Percentiles rank a stretch among this genome's conserved stretches.
Evolutionary conservation across 2,329 filamentous ascomycete genomes (phyloP).

Genomic region (Geosmithia morbida): DNA sequence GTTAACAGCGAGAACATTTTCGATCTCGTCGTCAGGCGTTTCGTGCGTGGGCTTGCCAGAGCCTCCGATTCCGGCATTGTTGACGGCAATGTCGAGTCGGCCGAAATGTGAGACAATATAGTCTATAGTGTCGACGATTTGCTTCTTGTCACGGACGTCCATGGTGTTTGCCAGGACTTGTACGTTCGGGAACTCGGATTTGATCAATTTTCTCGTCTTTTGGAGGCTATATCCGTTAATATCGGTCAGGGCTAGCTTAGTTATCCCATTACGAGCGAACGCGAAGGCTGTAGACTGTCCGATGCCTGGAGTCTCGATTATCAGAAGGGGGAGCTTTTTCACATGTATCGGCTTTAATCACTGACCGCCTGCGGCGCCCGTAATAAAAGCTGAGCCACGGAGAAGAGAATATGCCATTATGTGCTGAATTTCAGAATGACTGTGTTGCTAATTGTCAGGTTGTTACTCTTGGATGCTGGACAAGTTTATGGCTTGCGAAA

Average conservation of each 20-base stretch:
- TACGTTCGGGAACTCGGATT: slow-evolving; percentile 20
- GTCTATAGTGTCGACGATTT: slow-evolving; percentile 26
- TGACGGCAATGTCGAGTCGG: slow-evolving; percentile 38
- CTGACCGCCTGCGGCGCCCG: slow-evolving; percentile 4
- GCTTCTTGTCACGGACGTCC: slow-evolving; percentile 27
- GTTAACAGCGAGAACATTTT: slow-evolving; percentile 34
- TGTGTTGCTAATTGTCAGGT: too few species aligned
- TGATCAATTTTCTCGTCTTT: slow-evolving; percentile 16
- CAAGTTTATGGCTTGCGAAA: too few species aligned
- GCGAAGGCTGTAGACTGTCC: slow-evolving; percentile 29
- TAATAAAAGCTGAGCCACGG: slow-evolving; percentile 5
- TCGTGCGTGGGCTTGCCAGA: slow-evolving; percentile 26
- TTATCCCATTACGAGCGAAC: slow-evolving; percentile 31
- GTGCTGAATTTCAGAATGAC: neutral
- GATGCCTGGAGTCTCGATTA: slow-evolving; percentile 23
- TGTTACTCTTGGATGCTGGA: too few species aligned
- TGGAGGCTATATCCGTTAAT: slow-evolving; percentile 19
- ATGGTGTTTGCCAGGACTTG: slow-evolving; percentile 23
- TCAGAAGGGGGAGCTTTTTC: neutral
- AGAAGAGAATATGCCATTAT: slow-evolving; percentile 1
- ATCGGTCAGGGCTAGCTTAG: slow-evolving; percentile 29
- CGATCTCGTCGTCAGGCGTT: slow-evolving; percentile 29
- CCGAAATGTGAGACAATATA: slow-evolving; percentile 29
- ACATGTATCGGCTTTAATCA: neutral
- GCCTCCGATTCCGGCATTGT: slow-evolving; percentile 37